phyloP scores from a whole-genome alignment of 2,329 filamentous ascomycete species.

The Xylariaceae sp. region DNA sequence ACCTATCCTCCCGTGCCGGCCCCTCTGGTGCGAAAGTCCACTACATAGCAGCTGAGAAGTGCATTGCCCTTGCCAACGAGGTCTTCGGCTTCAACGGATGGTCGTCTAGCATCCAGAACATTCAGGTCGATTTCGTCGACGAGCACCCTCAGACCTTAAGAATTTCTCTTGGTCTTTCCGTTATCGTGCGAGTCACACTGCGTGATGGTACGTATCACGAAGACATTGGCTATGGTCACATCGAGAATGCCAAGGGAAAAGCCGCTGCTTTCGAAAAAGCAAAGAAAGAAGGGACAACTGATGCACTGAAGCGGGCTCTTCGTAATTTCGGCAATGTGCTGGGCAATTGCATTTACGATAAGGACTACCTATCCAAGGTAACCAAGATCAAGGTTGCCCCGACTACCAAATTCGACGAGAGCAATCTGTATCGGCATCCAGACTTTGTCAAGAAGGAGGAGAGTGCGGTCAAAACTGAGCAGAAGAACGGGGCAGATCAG shows the following conservation, averaged over 20 bases:
- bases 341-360: constrained; percentile 98
- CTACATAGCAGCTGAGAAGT: constrained; percentile 95
- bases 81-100: constrained; percentile 47
- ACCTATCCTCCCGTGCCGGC: constrained; percentile 81
- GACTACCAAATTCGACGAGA: constrained; percentile 69
- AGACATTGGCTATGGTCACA: constrained; percentile 94
- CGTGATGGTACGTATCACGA: constrained; percentile 96
- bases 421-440: constrained; percentile 75
- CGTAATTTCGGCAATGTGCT: constrained; percentile 93
- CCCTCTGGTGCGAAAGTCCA: constrained; percentile 83
- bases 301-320: constrained; percentile 84
- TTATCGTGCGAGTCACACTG: constrained; percentile 85
- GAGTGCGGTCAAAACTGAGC: constrained; percentile 16
- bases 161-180: constrained; percentile 80
- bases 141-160: constrained; percentile 74
- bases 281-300: constrained; percentile 96
- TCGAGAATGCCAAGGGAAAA: constrained; percentile 94
- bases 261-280: constrained; percentile 96
- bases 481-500: constrained; percentile 29
- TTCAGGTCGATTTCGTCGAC: constrained; percentile 93
- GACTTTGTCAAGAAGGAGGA: constrained; percentile 65
- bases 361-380: constrained; percentile 87
- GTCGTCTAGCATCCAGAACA: constrained; percentile 92
- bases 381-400: constrained; percentile 80
- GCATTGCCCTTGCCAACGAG: constrained; percentile 61